phyloP scores from a whole-genome alignment of 352 stramenopile genomes.

The Phytophthora sansomeana region DNA sequence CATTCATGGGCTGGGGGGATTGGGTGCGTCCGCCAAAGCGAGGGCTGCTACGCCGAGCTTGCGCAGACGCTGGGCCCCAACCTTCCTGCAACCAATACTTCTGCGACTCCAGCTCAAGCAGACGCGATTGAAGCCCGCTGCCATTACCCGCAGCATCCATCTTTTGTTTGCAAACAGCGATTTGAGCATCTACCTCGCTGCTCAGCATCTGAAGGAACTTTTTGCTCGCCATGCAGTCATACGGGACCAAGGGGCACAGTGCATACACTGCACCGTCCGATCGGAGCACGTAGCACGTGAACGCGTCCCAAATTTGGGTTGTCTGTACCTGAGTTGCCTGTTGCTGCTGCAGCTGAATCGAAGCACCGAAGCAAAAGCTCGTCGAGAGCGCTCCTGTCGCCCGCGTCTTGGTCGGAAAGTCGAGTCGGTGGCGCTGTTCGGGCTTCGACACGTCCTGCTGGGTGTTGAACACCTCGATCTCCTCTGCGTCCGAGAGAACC shows the following conservation, averaged over 20 bases:
- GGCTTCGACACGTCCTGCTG: conserved; percentile 69
- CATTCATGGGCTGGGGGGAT: conserved; percentile 1
- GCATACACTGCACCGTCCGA: conserved; percentile 77
- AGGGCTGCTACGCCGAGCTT: conserved; percentile 11
- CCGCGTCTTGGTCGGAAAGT: conserved; percentile 50
- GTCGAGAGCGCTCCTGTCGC: conserved; percentile 46
- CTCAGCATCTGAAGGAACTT: conserved; percentile 58
- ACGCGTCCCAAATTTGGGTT: conserved; percentile 65
- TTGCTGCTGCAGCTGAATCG: conserved; percentile 34
- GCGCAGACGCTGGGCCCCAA: conserved; percentile 45
- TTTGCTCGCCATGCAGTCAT: conserved; percentile 55
- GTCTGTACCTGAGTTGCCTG: conserved; percentile 30
- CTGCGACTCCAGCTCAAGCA: conserved; percentile 81
- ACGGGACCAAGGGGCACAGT: conserved; percentile 76
- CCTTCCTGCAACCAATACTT: conserved; percentile 85
- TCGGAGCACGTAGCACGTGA: conserved; percentile 79
- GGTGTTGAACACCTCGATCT: conserved; percentile 78
- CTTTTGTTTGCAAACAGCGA: conserved; percentile 62
- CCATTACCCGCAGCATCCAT: conserved; percentile 18
- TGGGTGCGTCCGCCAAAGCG: conserved; percentile 22
- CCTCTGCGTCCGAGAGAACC: conserved; percentile 77
- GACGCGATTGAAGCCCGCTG: conserved; percentile 37
- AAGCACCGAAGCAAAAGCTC: conserved; percentile 66
- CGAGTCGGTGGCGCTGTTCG: conserved; percentile 72
- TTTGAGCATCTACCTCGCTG: conserved; percentile 68